Evolutionary conservation across 371 early-diverging fungal species (phyloP), one percentile per base, ranked within the genome.

Genomic region (Nematocida ironsii): DNA sequence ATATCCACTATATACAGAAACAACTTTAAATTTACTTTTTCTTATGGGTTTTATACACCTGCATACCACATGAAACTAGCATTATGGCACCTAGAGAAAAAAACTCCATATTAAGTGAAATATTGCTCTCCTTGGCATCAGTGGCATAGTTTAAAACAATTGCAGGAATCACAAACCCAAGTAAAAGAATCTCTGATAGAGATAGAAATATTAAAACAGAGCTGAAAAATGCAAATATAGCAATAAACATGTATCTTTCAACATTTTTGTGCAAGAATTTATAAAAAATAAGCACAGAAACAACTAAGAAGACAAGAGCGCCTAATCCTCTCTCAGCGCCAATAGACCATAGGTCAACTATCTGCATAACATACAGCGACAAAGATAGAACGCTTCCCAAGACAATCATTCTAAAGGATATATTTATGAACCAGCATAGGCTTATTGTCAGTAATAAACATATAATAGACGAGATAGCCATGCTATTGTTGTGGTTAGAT

Each of bases 81-180:
- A 27, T 58, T 27, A 58, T 11, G 9, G 4, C n/a, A 11, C 25
- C 58, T 58, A 58, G 1, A 27, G 58, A 7, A 23, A 27, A n/a
- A 58, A n/a, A 58, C 58, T 58, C 58, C 11, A 23, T 9, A 58
- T 11, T 58, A n/a, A 58, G 58, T 7, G 58, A 27, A 58, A 58
- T 58, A 23, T 58, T 23, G 23, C 58, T 58, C 9, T 7, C 9
- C 25, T 9, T 7, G 9, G 23, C 9, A 23, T 27, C n/a, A 1
- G 58, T 23, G 1, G 7, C 4, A 23, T 58, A 58, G 58, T 58
- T 58, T 23, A 58, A 23, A 11, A 58, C 9, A 58, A 58, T 23
- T 23, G 58, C n/a, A n/a, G 58, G 58, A 27, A n/a, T 23, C 23
- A 23, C 58, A 1, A 58, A n/a, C 23, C 58, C 58, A n/a, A 58